Evolutionary conservation across 2,329 filamentous ascomycete genomes (phyloP), one percentile per base, ranked within the genome.

Genomic region (Diatrype stigma): DNA sequence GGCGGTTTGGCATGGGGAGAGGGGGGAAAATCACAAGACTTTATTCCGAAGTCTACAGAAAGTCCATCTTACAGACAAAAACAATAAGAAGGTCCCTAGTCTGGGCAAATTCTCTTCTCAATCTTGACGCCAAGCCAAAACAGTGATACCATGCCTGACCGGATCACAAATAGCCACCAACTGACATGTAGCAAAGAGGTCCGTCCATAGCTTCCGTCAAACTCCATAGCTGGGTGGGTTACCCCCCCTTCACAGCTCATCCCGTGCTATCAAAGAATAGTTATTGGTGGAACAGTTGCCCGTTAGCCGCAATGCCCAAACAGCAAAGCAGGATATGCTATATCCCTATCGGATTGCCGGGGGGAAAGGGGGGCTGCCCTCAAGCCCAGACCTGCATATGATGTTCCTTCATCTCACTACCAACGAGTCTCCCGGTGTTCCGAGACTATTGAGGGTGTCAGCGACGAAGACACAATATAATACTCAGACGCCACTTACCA

Each of bases 91-190:
- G 10, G 26, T 35, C 45, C 53, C 53, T 50, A 21, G 48, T 19
- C 40, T 34, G 50, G 51, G 50, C 51, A 8, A 52, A 56, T 45
- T 57, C 57, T 55, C 55, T 57, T 56, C 57, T 59, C 57, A 45
- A 54, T n/a, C 22, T 40, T 51, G 32, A 17, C 30, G n/a, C 28
- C 46, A 53, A 23, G n/a, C 10, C 47, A 7, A 35, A 28, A 30
- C n/a, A n/a, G n/a, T n/a, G n/a, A n/a, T n/a, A n/a, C n/a, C n/a
- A n/a, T n/a, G n/a, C n/a, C n/a, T n/a, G n/a, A n/a, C n/a, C n/a
- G n/a, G n/a, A n/a, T n/a, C n/a, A n/a, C n/a, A n/a, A n/a, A n/a
- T n/a, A n/a, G n/a, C n/a, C n/a, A n/a, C n/a, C n/a, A n/a, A n/a
- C n/a, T n/a, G n/a, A n/a, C n/a, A n/a, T n/a, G n/a, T n/a, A n/a